Conservation (phyloP, 805 yeast genomes). For the Pichia manshurica region DNA sequence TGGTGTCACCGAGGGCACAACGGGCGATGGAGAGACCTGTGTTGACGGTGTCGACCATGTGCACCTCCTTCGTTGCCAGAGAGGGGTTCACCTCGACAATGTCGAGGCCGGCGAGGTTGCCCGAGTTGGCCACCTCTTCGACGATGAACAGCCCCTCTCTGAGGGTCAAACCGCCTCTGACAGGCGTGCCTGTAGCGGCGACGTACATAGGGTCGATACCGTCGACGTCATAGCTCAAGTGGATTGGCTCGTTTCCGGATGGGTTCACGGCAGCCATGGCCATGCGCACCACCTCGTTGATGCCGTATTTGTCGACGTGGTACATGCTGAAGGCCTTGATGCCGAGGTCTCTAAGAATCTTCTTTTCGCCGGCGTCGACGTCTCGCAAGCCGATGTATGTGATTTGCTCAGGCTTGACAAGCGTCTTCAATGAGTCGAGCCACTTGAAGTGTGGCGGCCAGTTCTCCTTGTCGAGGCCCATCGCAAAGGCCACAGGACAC, state of each 20-base stretch:
- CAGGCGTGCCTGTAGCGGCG: slow-evolving; percentile 98
- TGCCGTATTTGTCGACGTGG: slow-evolving; percentile 91
- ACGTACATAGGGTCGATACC: slow-evolving; percentile 93
- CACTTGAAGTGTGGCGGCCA: slow-evolving; percentile 75
- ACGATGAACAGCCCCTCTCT: slow-evolving; percentile 91
- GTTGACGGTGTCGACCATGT: slow-evolving; percentile 76
- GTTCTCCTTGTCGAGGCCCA: slow-evolving; percentile 67
- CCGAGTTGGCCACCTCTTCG: slow-evolving; percentile 87
- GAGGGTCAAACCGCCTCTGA: slow-evolving; percentile 89
- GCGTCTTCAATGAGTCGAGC: slow-evolving; percentile 49
- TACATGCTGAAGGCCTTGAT: slow-evolving; percentile 92
- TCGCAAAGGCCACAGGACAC: slow-evolving; percentile 86
- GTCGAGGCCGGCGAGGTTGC: slow-evolving; percentile 82
- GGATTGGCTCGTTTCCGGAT: slow-evolving; percentile 63
- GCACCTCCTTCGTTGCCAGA: slow-evolving; percentile 70
- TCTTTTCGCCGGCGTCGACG: slow-evolving; percentile 81
- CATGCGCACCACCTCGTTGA: slow-evolving; percentile 85
- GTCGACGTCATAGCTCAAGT: slow-evolving; percentile 91
- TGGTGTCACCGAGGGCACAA: slow-evolving; percentile 91
- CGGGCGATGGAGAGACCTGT: slow-evolving; percentile 89
- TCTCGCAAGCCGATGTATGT: slow-evolving; percentile 95
- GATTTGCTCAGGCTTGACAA: slow-evolving; percentile 60
- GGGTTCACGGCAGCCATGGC: slow-evolving; percentile 80
- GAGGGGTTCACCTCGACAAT: slow-evolving; percentile 92
- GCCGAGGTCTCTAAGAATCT: slow-evolving; percentile 59